Base-by-base conservation (phyloP, 2,329 filamentous ascomycete genomes). In the Ascochyta lentis region DNA sequence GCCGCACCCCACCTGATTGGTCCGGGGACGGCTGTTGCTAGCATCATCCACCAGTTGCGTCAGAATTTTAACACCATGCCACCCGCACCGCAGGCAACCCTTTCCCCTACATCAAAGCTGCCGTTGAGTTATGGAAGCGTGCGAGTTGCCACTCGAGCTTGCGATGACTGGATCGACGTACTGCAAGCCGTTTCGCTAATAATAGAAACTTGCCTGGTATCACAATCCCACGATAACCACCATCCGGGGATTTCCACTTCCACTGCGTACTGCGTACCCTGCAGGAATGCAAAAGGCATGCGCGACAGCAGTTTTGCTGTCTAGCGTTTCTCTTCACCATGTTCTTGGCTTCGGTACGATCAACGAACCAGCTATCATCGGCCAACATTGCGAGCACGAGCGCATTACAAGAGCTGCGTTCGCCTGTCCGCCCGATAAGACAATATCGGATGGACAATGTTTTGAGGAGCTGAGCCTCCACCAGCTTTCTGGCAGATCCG, bases 381-480 rank as follows among this genome's bases (percentile, higher is more conserved):
- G 63, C 29, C 65, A 68, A 35, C 65, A 68, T 45, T 65, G 63
- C 53, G 65, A 68, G 46, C 65, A 68, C 59, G 63, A 68, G 39
- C 54, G 64, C 15, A 65, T 68, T 19, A 65, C 65, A 9, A 47
- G 64, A 39, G 63, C 59, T 7, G 65, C 65, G 6, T 64, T 68
- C 22, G 60, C 55, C 13, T 68, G 65, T 33, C 54, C 54, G 8
- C 39, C 57, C 13, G 53, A 51, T 6, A 16, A 33, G n/a, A 22
- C 24, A 2, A 56, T 58, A 37, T 68, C 65, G 0, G 65, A 68
- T 49, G 65, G 62, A 5, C 31, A 54, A 16, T 68, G 65, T 43
- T 67, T 68, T 34, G 65, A 68, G 48, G 54, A 58, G 43, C 49
- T 61, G 31, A 64, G 53, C 31, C 46, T 68, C 13, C 56, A 64